Base-by-base conservation (phyloP, 2,329 filamentous ascomycete species). In the Fusarium liriodendri region DNA sequence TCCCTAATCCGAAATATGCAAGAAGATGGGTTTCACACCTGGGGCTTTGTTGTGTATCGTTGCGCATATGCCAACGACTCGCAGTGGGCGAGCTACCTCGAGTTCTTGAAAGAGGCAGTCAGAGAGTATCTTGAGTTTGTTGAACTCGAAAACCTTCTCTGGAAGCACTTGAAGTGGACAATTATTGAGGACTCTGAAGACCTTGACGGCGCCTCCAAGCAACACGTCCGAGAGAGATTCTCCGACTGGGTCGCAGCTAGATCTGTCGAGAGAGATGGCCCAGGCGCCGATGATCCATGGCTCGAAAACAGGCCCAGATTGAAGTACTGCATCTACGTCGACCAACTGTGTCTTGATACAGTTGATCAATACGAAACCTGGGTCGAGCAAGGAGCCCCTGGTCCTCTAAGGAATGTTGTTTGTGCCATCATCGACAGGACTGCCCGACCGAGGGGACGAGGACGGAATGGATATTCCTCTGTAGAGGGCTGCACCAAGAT, bases 51-150 rank as follows among this genome's bases (percentile, higher is more conserved):
- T 22, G 33, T 69, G 13, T 72, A 33, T 20, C 71, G 58, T 5
- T 61, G 64, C 1, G 68, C 42, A 5, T 74, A 74, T 27, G 25
- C 64, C 0, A 27, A 45, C 16, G 8, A 68, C 1, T 10, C 42
- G 33, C 64, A 66, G 13, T 69, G 72, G 68, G 52, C 38, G 18
- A 66, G 32, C 5, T 74, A 74, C 8, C 40, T 74, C 13, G 71
- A 72, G 5, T 69, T 74, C 47, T 8, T 74, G 0, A 72, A 69
- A 9, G 54, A 55, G 37, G n/a, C 62, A 9, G 62, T 74, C 1
- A 55, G 71, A 5, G 9, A 45, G 2, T 1, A 45, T 0, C 57
- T 74, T 0, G 14, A 63, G 5, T 18, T 5, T 1, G 2, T 11
- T 2, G 64, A 72, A 7, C 58, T 74, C 1, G 47, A 25, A 0